These are phyloP conservation scores for Salvia splendens DNA, from an alignment of 257 asterid genomes.

Conservation along the genomic window DNA sequence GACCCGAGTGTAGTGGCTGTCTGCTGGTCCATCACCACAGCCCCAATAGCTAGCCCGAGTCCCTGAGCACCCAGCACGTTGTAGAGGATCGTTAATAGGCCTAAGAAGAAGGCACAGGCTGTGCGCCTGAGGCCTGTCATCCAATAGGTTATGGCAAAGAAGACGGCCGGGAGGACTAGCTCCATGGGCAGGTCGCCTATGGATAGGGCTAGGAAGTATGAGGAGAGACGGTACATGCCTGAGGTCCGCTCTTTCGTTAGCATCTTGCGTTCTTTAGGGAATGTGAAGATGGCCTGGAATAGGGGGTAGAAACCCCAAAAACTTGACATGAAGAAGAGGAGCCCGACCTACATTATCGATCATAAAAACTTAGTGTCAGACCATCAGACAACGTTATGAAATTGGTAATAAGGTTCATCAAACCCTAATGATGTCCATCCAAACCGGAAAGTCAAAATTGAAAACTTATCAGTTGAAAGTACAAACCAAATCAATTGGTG, in stretches of 20 bases:
- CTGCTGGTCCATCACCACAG: constrained; percentile 58
- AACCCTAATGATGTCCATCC: too few relatives aligned
- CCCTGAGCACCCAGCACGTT: constrained; percentile 63
- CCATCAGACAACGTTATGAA: too few relatives aligned
- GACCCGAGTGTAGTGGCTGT: constrained; percentile 63
- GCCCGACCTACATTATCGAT: constrained; percentile 53
- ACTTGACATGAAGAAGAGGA: constrained; percentile 53
- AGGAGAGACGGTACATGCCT: constrained; percentile 79
- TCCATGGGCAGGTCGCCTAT: constrained; percentile 82
- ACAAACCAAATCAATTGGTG: too few relatives aligned
- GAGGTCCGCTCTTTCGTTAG: constrained; percentile 74
- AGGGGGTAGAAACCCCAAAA: constrained; percentile 89
- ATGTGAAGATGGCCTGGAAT: constrained; percentile 73
- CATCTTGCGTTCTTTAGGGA: constrained; percentile 71
- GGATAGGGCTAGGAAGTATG: constrained; percentile 75
- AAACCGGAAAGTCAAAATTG: too few relatives aligned
- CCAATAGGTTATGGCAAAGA: constrained; percentile 59
- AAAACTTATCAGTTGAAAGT: too few relatives aligned
- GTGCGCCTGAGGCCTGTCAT: constrained; percentile 68
- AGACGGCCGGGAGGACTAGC: constrained; percentile 19
- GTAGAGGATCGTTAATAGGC: constrained; percentile 47
- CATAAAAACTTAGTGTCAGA: not conserved
- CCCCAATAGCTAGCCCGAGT: constrained; percentile 81
- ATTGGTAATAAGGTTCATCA: too few relatives aligned
- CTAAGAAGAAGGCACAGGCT: constrained; percentile 42